Conservation (phyloP, 306 rosid genomes). For the Glycine tomentella region DNA sequence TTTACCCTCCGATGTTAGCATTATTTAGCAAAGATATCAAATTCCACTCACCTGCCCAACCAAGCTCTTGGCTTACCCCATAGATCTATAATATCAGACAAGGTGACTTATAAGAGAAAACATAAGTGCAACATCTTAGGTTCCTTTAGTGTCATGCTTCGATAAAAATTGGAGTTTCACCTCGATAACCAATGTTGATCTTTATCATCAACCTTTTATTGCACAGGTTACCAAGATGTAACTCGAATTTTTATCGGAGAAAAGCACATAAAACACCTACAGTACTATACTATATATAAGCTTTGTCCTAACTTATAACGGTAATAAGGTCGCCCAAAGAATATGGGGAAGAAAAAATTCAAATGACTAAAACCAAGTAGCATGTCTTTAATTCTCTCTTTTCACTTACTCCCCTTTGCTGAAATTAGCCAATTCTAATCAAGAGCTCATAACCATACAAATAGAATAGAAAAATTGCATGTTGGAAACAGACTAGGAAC, state of each 20-base stretch:
- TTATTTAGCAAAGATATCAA: too few species aligned
- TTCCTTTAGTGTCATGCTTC: background rate
- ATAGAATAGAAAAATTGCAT: background rate
- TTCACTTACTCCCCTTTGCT: background rate
- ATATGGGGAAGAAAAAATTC: background rate
- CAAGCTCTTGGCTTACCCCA: background rate
- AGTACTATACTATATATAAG: background rate
- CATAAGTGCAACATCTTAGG: background rate
- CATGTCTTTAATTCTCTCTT: background rate
- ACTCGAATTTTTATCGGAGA: background rate
- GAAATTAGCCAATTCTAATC: conserved; percentile 6
- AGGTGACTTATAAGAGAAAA: background rate
- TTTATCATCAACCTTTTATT: background rate
- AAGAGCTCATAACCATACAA: conserved; percentile 20
- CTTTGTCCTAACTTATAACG: background rate
- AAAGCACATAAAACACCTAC: background rate
- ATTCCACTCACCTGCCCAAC: too few species aligned
- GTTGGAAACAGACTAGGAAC: background rate
- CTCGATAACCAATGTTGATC: background rate
- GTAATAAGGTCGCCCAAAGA: background rate
- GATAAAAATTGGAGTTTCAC: background rate
- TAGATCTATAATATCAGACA: background rate
- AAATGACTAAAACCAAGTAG: background rate
- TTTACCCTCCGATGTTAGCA: too few species aligned
- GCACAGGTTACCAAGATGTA: background rate